Conservation (phyloP, 2,329 filamentous ascomycete species). For the Neophaeococcomyces aloes region DNA sequence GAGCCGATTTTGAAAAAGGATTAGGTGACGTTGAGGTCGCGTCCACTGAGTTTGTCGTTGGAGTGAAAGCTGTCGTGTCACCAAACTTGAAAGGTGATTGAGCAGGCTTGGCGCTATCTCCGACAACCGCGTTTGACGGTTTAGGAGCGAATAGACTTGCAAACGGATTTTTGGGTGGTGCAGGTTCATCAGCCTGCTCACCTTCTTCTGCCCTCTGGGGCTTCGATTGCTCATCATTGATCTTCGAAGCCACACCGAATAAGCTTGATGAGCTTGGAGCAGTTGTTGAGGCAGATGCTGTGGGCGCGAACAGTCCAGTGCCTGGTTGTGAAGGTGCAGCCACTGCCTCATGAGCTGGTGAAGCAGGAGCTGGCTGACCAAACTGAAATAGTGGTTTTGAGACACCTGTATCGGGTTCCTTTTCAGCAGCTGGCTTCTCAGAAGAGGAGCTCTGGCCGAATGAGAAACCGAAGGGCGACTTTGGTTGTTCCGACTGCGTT, state of each 20-base stretch:
- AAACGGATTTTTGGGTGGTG: constrained; percentile 4
- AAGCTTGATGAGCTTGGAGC: not conserved
- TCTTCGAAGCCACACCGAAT: not conserved
- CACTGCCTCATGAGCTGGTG: not conserved
- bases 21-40: not conserved
- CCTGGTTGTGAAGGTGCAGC: not conserved
- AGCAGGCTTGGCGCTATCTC: not conserved
- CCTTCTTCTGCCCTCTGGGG: not conserved
- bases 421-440: constrained; percentile 11
- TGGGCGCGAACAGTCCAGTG: not conserved
- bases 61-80: not conserved
- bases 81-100: constrained; percentile 11
- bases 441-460: constrained; percentile 14
- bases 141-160: constrained; percentile 3
- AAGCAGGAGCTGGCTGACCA: not conserved
- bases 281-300: not conserved
- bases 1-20: not conserved
- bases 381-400: constrained; percentile 5
- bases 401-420: constrained; percentile 3
- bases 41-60: not conserved
- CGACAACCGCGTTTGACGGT: not conserved
- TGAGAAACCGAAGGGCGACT: constrained; percentile 10
- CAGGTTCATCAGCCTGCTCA: not conserved
- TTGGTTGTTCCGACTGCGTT: constrained; percentile 3
- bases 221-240: not conserved